Evolutionary conservation across 2,329 filamentous ascomycete species (phyloP).

Genomic region (Neofusicoccum parvum): DNA sequence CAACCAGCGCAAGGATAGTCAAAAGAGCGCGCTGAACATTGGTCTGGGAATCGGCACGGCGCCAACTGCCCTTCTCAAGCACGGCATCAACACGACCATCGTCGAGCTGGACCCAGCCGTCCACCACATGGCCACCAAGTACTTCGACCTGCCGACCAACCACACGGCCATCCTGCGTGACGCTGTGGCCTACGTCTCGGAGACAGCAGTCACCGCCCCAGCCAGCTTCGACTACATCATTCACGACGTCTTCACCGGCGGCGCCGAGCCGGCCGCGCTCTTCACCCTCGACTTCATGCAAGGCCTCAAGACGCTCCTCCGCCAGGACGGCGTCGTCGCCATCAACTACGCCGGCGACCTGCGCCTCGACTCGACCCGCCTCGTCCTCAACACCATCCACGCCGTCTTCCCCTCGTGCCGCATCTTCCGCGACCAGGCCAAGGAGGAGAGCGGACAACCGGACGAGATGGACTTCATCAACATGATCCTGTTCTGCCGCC

Average conservation of each 20-base stretch:
- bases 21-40: conserved; percentile 81
- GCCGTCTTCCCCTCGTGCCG: conserved; percentile 86
- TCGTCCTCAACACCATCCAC: conserved; percentile 80
- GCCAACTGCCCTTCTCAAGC: conserved; percentile 80
- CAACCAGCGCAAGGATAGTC: conserved; percentile 53
- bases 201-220: conserved; percentile 50
- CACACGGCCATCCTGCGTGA: conserved; percentile 82
- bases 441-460: conserved; percentile 39
- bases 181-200: conserved; percentile 68
- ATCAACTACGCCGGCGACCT: conserved; percentile 95
- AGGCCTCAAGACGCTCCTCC: conserved; percentile 70
- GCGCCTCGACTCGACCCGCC: conserved; percentile 70
- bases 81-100: conserved; percentile 89
- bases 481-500: conserved; percentile 92
- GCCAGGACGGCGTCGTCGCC: conserved; percentile 78
- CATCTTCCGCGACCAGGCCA: conserved; percentile 74
- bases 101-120: conserved; percentile 94
- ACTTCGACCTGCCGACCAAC: conserved; percentile 78
- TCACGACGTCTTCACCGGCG: conserved; percentile 97
- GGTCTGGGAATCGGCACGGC: conserved; percentile 92
- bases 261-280: conserved; percentile 83
- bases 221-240: conserved; percentile 83
- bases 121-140: conserved; percentile 76
- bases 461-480: conserved; percentile 79
- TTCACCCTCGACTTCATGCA: conserved; percentile 86